Evolutionary conservation across 176 grass and related monocot genomes (phyloP).

Genomic region (Lolium perenne): DNA sequence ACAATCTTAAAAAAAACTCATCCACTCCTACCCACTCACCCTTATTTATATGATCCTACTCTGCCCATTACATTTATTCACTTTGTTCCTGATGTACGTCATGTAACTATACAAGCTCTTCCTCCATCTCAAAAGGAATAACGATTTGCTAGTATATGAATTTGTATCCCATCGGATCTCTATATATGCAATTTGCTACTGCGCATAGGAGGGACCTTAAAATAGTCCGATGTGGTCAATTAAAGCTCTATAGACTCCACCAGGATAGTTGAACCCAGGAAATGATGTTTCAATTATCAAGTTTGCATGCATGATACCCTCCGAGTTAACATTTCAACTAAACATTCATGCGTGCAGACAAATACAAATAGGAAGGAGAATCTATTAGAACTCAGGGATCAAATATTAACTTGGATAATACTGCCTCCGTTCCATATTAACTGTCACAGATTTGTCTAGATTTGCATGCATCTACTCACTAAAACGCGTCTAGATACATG

Average conservation of each 20-base stretch:
- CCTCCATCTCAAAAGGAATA: neutral
- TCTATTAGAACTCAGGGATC: neutral
- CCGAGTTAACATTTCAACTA: neutral
- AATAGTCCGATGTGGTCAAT: neutral
- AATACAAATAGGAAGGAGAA: neutral
- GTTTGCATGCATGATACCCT: neutral
- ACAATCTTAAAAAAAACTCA: neutral
- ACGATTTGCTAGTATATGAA: neutral
- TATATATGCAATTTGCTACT: neutral
- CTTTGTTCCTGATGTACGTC: neutral
- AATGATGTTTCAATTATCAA: slow-evolving; percentile 20
- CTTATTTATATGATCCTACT: neutral
- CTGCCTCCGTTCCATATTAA: neutral
- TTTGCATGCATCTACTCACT: too few relatives aligned
- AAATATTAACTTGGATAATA: slow-evolving; percentile 24
- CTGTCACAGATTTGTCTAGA: too few relatives aligned
- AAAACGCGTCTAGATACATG: too few relatives aligned
- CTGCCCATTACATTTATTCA: neutral
- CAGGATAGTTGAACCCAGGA: too few relatives aligned
- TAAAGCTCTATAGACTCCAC: neutral
- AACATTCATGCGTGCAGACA: slow-evolving; percentile 1
- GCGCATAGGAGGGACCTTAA: neutral
- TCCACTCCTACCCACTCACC: neutral
- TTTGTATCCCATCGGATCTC: slow-evolving; percentile 5
- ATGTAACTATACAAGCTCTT: slow-evolving; percentile 15